Conservation (phyloP, 257 asterid species). For the Haberlea rhodopensis region DNA sequence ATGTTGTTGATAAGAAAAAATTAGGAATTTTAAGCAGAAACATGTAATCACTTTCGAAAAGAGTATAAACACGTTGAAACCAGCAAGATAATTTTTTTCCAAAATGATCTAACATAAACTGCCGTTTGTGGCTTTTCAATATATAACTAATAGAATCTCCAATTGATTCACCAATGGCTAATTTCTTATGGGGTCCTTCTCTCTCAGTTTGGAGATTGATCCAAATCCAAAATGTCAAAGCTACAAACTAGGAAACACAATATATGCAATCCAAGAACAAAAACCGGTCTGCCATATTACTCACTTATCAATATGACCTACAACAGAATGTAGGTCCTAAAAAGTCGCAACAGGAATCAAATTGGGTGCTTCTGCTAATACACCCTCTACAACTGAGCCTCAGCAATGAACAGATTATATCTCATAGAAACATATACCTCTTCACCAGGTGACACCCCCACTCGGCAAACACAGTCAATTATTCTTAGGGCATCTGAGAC, state of each 20-base stretch:
- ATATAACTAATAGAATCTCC: too few relatives aligned
- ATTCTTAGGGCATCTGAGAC: slow-evolving; percentile 78
- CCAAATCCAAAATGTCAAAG: neutral
- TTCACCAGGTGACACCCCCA: slow-evolving; percentile 77
- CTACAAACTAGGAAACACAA: neutral
- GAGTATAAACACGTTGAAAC: slow-evolving; percentile 1
- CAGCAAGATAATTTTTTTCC: neutral
- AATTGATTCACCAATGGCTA: too few relatives aligned
- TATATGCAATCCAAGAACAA: neutral
- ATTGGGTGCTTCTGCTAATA: too few relatives aligned
- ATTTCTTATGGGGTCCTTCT: neutral
- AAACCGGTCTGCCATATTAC: slow-evolving; percentile 8
- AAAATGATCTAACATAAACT: neutral
- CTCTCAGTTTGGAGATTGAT: slow-evolving; percentile 3
- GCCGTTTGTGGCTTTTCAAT: too few relatives aligned
- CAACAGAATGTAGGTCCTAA: too few relatives aligned
- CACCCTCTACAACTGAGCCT: neutral
- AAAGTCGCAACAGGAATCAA: too few relatives aligned
- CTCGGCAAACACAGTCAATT: slow-evolving; percentile 72
- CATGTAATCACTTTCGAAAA: slow-evolving; percentile 2
- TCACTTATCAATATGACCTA: too few relatives aligned
- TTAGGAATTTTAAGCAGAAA: slow-evolving; percentile 17
- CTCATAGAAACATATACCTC: slow-evolving; percentile 49
- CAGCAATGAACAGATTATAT: too few relatives aligned
- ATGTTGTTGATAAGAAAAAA: slow-evolving; percentile 10